Evolutionary conservation across 371 early-diverging fungal species (phyloP), one percentile per base, ranked within the genome.

Genomic region (Conidiobolus incongruus): DNA sequence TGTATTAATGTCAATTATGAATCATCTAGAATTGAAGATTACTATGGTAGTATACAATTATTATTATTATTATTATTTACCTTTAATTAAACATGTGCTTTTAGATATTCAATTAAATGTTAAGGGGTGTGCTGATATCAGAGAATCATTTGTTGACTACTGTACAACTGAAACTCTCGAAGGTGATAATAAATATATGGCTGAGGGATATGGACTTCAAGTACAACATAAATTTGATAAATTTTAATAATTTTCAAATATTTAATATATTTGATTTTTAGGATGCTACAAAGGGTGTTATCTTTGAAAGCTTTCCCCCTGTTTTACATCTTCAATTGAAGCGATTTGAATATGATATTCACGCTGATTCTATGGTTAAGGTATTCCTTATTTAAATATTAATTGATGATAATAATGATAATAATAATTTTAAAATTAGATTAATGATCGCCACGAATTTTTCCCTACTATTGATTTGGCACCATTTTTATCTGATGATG

Each of bases 391-490:
- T n/a, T 12, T 15, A 21, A n/a, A 38, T 31, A 2, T 23, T n/a
- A 19, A 23, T 29, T n/a, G n/a, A 12, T 17, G 26, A 34, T 37
- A 16, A 48, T 49, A 26, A 28, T 19, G 4, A 1, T 6, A 21
- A 15, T 37, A 24, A n/a, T 58, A 53, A 46, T 20, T 19, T 33
- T 6, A 20, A 17, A 19, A 24, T 10, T 47, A 77, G 76, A 85
- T 93, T 60, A 97, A 98, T 65, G 95, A 95, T 59, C 77, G 95
- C n/a, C 84, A 86, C 56, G 95, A 92, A 54, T 99, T 85, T 60
- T 93, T 95, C 11, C 58, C 67, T n/a, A 66, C 72, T 39, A 74
- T 98, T 40, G 89, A 95, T 48, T 60, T 98, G 37, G 76, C 71
- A n/a, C 72, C 75, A n/a, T 95, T 80, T 57, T 62, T 90, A 24